Evolutionary conservation across 192 early-diverging fungal genomes (phyloP), one percentile per base, ranked within the genome.

Genomic region (Blastocladiella britannica): DNA sequence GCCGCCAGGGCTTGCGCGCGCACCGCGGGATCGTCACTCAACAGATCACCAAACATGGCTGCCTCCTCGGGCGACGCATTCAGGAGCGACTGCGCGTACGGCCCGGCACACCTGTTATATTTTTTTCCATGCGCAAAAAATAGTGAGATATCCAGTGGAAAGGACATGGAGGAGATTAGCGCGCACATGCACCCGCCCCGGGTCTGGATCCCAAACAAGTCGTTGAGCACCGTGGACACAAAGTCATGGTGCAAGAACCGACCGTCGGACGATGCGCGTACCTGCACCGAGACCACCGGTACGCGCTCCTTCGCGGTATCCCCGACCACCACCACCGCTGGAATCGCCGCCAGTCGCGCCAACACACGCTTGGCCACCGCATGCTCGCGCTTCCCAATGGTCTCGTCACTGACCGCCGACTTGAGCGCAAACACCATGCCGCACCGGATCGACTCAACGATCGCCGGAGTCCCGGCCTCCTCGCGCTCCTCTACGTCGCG

Each of bases 401-500:
- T 51, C 6, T 20, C 18, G 12, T 53, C 51, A 29, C 51, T 25
- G 37, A 56, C 30, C 29, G 63, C 65, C 53, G 64, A 58, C 51
- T 73, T 70, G 22, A 73, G 51, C 4, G 28, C 54, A 22, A 73
- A 73, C 20, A 63, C 69, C 8, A 71, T 57, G 7, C 69, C 69
- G 3, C 63, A 63, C 0, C 72, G 63, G 52, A 71, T 73, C 5
- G 67, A 59, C 5, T 58, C 72, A 15, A 69, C 25, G 25, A 73
- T 68, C 29, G 65, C 63, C 15, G 72, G 70, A 1, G 72, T 71
- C 0, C 72, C 72, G 9, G 72, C 69, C 37, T 73, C 72, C 26
- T 71, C 69, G 7, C 70, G 58, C 5, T 60, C 58, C 9, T 60
- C 9, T 0, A 60, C 31, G 22, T 62, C 57, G 28, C 57, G 60